A percentile compares a stretch with the other conserved stretches of the same genome.
phyloP scores from a whole-genome alignment of 208 protist genomes.

The Acanthamoeba sp. region DNA sequence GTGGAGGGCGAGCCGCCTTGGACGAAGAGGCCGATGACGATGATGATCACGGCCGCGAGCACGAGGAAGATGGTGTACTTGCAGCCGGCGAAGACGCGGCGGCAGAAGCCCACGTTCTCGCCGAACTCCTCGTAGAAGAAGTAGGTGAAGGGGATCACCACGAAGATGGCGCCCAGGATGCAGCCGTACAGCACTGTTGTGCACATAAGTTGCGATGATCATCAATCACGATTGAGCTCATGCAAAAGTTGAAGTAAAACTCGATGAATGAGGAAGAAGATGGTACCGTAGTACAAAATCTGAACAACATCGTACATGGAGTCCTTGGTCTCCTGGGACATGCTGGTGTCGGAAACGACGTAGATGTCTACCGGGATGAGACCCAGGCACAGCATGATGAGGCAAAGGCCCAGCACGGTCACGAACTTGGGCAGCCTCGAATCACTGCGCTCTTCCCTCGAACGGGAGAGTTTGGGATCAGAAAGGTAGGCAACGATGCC shows the following conservation, averaged over 20 bases:
- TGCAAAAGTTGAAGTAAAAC: too few species aligned
- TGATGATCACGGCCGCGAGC: slow-evolving; percentile 16
- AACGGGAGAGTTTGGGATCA: slow-evolving; percentile 6
- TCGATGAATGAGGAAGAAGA: not conserved
- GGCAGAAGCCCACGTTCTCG: slow-evolving; percentile 56
- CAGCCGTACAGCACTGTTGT: slow-evolving; percentile 62
- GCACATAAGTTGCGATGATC: too few species aligned
- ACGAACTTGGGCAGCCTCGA: slow-evolving; percentile 47
- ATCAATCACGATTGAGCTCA: too few species aligned
- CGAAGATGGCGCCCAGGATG: slow-evolving; percentile 69
- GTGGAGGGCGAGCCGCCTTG: slow-evolving; percentile 36
- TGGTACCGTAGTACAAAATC: slow-evolving; percentile 64
- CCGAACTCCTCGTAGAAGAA: slow-evolving; percentile 74
- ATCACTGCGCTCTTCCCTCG: slow-evolving; percentile 21
- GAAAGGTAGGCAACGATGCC: slow-evolving; percentile 32
- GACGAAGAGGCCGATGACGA: slow-evolving; percentile 72
- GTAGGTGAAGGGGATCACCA: slow-evolving; percentile 71
- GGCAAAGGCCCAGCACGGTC: slow-evolving; percentile 26
- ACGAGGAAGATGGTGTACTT: slow-evolving; percentile 73
- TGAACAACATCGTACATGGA: slow-evolving; percentile 8
- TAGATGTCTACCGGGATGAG: slow-evolving; percentile 72
- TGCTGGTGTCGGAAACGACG: slow-evolving; percentile 37
- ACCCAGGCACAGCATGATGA: slow-evolving; percentile 32
- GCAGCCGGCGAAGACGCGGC: slow-evolving; percentile 58
- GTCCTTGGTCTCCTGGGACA: not conserved